phyloP scores from a whole-genome alignment of 768 basidiomycete species.

The Serendipita sp. region DNA sequence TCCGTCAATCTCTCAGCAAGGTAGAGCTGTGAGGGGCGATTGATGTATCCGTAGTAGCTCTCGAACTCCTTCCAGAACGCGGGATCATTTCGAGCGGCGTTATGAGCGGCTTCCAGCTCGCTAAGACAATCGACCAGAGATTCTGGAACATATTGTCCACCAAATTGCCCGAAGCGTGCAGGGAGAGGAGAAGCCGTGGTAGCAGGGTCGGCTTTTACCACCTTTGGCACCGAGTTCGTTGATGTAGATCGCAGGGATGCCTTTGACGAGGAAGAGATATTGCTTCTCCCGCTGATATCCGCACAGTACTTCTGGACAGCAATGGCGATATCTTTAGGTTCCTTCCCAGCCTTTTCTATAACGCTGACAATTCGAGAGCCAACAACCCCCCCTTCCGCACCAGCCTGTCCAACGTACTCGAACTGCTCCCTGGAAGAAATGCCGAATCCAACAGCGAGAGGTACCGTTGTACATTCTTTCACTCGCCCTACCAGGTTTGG shows the following conservation, averaged over 20 bases:
- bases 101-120: conserved; percentile 82
- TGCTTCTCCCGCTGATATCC: conserved; percentile 38
- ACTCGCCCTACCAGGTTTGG: conserved; percentile 76
- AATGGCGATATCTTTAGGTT: conserved; percentile 25
- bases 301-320: conserved; percentile 59
- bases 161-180: conserved; percentile 82
- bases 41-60: conserved; percentile 82
- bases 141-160: conserved; percentile 96
- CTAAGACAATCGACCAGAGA: conserved; percentile 81
- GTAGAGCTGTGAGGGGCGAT: conserved; percentile 83
- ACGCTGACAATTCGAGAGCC: conserved; percentile 73
- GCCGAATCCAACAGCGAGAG: conserved; percentile 93
- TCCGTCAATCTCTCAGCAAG: conserved; percentile 81
- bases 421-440: conserved; percentile 84
- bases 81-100: conserved; percentile 70
- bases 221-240: conserved; percentile 17
- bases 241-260: conserved; percentile 8
- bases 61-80: conserved; percentile 85
- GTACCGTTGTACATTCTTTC: conserved; percentile 56
- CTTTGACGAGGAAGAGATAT: conserved; percentile 13
- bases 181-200: conserved; percentile 36
- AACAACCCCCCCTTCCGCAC: conserved; percentile 92
- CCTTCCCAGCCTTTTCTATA: conserved; percentile 47
- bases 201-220: conserved; percentile 18
- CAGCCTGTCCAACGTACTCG: conserved; percentile 63